Base-by-base conservation (phyloP, 805 yeast species). In the Kluyveromyces wickerhamii region DNA sequence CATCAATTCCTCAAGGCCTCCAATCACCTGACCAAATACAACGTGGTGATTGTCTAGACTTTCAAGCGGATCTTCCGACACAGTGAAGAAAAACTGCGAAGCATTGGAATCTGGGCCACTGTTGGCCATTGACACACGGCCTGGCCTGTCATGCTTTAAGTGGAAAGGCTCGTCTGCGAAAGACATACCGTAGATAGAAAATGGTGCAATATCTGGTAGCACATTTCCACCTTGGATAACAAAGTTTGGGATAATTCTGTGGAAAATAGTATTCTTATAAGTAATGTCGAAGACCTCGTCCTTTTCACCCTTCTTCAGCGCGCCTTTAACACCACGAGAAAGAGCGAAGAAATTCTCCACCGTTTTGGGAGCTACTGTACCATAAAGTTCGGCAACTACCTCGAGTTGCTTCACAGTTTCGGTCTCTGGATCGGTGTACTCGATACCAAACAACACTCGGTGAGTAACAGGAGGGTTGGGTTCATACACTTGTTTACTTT, bases 171-270 rank as follows among this genome's bases (percentile, higher is more conserved):
- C 96, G 57, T 87, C 96, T 4, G 65, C 68, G 51, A 86, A 79
- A 50, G 67, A 69, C 37, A 64, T 64, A 20, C 95, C 95, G 59
- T 76, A 82, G 48, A 85, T 78, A 18, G 94, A 81, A 47, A 68
- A 67, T 10, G 96, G 94, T 17, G 94, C 95, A 36, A 73, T 67
- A 11, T 89, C 88, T 17, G 68, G 70, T 44, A 81, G 77, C 54
- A 79, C 77, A 59, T 85, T 89, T 42, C 96, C 96, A 38, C 95
- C 94, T 63, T 84, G 94, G 47, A 87, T 71, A 80, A 84, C 77
- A 56, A 82, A 83, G 37, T 70, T 69, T 28, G 74, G 67, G 42
- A 82, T 78, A 33, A 86, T 75, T 41, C 88, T 71, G 61, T 82
- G 92, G 71, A 86, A 81, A 13, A 66, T 59, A 4, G 85, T 71